Evolutionary conservation across 2,329 filamentous ascomycete genomes (phyloP), one percentile per base, ranked within the genome.

Genomic region (Calonectria crousiana): DNA sequence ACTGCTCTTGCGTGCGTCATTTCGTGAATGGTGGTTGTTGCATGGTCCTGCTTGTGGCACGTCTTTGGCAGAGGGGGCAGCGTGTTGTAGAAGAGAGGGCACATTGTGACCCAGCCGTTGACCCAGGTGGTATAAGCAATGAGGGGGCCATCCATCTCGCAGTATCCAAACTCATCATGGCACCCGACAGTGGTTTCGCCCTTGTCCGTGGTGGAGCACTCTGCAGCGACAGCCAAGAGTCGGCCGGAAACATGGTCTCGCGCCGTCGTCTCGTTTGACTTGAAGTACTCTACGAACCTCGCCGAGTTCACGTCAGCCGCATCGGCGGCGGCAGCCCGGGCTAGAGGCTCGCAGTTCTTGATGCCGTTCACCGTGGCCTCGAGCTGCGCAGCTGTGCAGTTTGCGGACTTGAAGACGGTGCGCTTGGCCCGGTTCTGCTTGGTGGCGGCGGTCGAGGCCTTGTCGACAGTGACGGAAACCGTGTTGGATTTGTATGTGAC

Each of bases 41-140:
- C 77, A 1, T 78, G 77, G n/a, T 78, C 77, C 13, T 78, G 77
- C 52, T 74, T 78, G n/a, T 78, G 77, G 18, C 77, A 78, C 32
- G 34, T 41, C 16, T 68, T 14, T 0, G 77, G 77, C 0, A 78
- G 23, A 2, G 75, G 60, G 0, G 77, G 77, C n/a, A 62, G 47
- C 0, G 44, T 47, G 44, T 74, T 47, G 34, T 78, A 78, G 32
- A 77, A 77, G 0, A 78, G 67, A 5, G 75, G 77, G 10, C 77
- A 78, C 66, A 78, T 72, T 4, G 68, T 70, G 4, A 78, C 62
- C 28, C 71, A 76, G 6, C 77, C 77, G 20, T 76, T 78, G 28
- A 78, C 77, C 77, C 77, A 78, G 3, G 34, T 75, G 0, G 77
- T 78, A 8, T 78, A 78, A 8, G 77, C 75, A 23, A 78, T 73